phyloP scores from a whole-genome alignment of 306 rosid species.

The Macrotyloma uniflorum region DNA sequence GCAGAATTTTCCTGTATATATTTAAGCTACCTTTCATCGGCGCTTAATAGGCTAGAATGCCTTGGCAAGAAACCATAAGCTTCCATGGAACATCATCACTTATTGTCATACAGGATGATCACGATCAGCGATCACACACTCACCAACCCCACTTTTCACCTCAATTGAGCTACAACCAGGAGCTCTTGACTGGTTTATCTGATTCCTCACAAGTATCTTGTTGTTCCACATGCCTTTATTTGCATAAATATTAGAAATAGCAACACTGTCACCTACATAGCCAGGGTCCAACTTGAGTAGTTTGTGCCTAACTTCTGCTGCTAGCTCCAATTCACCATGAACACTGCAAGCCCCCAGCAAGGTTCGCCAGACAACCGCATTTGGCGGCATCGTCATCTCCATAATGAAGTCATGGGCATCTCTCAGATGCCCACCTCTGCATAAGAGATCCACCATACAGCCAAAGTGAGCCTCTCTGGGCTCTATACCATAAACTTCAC shows the following conservation, averaged over 20 bases:
- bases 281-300: conserved; percentile 57
- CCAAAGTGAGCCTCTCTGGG: conserved; percentile 67
- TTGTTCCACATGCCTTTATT: conserved; percentile 62
- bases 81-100: conserved; percentile 42
- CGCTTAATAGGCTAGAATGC: neutral
- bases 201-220: conserved; percentile 52
- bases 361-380: conserved; percentile 63
- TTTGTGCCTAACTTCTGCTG: conserved; percentile 40
- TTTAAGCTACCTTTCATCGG: neutral
- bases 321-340: conserved; percentile 54
- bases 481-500: conserved; percentile 44
- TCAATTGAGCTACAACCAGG: conserved; percentile 61
- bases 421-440: conserved; percentile 54
- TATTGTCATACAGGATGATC: conserved; percentile 41
- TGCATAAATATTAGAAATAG: conserved; percentile 67
- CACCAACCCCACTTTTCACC: conserved; percentile 43
- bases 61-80: conserved; percentile 29
- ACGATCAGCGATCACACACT: conserved; percentile 42
- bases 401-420: conserved; percentile 58
- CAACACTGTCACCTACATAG: conserved; percentile 60
- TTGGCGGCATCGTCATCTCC: conserved; percentile 45
- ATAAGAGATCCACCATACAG: conserved; percentile 72
- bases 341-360: conserved; percentile 63
- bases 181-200: conserved; percentile 46
- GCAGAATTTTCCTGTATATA: neutral